A percentile compares a stretch with the other conserved stretches of the same genome.
phyloP scores from a whole-genome alignment of 768 basidiomycete species.

The Leucosporidium yakuticum region DNA sequence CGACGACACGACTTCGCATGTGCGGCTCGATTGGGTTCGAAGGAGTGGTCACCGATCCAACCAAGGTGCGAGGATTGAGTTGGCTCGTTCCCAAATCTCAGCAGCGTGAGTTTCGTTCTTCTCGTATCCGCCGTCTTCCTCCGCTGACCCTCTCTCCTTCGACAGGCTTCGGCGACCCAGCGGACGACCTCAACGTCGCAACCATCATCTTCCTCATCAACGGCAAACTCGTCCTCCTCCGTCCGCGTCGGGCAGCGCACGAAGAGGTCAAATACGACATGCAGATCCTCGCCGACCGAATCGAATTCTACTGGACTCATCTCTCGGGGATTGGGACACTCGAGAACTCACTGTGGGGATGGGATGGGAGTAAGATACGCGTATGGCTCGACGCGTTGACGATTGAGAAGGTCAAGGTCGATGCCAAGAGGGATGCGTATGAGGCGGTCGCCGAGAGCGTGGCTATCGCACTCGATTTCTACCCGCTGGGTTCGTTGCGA shows the following conservation, averaged over 20 bases:
- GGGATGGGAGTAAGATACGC: slow-evolving; percentile 78
- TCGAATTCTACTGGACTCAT: slow-evolving; percentile 99
- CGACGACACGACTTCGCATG: slow-evolving; percentile 74
- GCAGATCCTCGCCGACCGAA: slow-evolving; percentile 91
- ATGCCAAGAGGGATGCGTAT: slow-evolving; percentile 46
- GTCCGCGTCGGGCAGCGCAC: slow-evolving; percentile 77
- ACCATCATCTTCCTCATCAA: slow-evolving; percentile 95
- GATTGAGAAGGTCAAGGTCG: slow-evolving; percentile 60
- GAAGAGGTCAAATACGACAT: slow-evolving; percentile 95
- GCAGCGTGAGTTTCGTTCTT: slow-evolving; percentile 60
- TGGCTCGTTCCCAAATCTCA: slow-evolving; percentile 95
- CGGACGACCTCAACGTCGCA: slow-evolving; percentile 83
- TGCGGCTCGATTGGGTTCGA: slow-evolving; percentile 93
- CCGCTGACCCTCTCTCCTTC: not conserved
- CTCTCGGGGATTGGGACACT: slow-evolving; percentile 83
- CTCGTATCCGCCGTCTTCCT: slow-evolving; percentile 10
- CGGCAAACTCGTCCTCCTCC: slow-evolving; percentile 78
- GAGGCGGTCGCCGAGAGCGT: slow-evolving; percentile 82
- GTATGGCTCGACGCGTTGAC: slow-evolving; percentile 95
- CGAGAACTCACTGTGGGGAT: slow-evolving; percentile 97
- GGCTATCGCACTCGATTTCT: slow-evolving; percentile 85
- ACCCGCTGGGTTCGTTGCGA: slow-evolving; percentile 70
- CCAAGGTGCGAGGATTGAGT: slow-evolving; percentile 78
- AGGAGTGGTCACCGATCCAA: slow-evolving; percentile 78
- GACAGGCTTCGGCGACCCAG: slow-evolving; percentile 85